These are phyloP conservation scores for Rusavskia elegans DNA, from an alignment of 495 filamentous ascomycete species.

Conservation along the genomic window DNA sequence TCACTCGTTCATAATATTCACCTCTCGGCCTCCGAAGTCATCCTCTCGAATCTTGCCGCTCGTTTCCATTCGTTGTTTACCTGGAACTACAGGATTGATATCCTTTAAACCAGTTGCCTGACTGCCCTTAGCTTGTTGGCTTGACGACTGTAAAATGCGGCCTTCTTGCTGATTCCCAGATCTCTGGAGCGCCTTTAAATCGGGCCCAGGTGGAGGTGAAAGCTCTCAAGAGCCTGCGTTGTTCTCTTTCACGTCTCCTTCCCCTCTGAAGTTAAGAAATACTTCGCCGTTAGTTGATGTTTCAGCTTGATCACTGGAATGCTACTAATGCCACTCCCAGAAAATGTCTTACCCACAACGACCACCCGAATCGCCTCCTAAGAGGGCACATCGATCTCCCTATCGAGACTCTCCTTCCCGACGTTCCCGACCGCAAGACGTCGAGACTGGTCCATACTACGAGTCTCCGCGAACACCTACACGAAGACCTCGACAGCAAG, in stretches of 20 bases:
- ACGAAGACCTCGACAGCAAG: constrained; percentile 13
- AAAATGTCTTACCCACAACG: constrained; percentile 54
- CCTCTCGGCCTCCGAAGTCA: no score
- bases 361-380: constrained; percentile 40
- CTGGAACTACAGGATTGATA: no score
- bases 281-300: neutral
- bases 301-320: neutral
- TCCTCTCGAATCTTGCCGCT: neutral
- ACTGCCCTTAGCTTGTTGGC: no score
- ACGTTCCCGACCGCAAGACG: constrained; percentile 43
- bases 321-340: neutral
- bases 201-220: no score
- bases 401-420: constrained; percentile 57
- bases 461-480: constrained; percentile 24
- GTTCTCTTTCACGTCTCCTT: no score
- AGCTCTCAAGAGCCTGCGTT: no score
- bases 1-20: neutral
- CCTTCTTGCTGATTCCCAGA: no score
- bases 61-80: neutral
- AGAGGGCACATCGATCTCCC: constrained; percentile 34
- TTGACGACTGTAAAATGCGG: no score
- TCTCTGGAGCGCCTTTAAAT: no score
- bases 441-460: constrained; percentile 44
- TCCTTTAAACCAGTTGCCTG: no score
- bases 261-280: no score